phyloP scores from a whole-genome alignment of 1,284 basidiomycete species.

The Tilletiaria anomala region DNA sequence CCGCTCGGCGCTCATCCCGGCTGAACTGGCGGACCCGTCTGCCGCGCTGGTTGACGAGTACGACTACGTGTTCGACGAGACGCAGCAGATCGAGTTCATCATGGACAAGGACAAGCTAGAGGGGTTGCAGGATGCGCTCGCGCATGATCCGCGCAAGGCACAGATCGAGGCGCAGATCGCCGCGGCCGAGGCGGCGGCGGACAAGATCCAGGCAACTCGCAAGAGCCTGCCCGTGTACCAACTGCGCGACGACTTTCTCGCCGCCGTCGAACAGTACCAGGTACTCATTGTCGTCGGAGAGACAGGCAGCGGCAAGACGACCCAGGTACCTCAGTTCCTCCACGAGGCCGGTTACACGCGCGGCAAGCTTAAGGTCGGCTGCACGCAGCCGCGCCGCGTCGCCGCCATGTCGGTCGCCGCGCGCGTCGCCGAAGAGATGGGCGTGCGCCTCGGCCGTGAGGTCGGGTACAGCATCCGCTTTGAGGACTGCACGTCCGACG shows the following conservation, averaged over 20 bases:
- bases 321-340: conserved; percentile 92
- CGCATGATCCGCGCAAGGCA: conserved; percentile 65
- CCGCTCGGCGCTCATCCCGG: conserved; percentile 47
- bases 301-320: conserved; percentile 87
- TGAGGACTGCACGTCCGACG: conserved; percentile 96
- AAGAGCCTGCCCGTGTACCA: conserved; percentile 34
- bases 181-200: conserved; percentile 57
- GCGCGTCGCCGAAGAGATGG: conserved; percentile 97
- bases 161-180: conserved; percentile 75
- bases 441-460: conserved; percentile 84
- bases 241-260: conserved; percentile 44
- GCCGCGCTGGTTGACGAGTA: conserved; percentile 48
- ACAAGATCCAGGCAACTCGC: conserved; percentile 30
- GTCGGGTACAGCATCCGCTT: conserved; percentile 94
- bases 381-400: conserved; percentile 94
- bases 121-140: conserved; percentile 40
- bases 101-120: conserved; percentile 51
- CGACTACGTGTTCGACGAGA: conserved; percentile 96
- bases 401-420: conserved; percentile 99
- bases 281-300: conserved; percentile 43
- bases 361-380: conserved; percentile 73
- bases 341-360: conserved; percentile 92
- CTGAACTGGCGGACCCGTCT: conserved; percentile 9
- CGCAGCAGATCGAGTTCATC: conserved; percentile 87
- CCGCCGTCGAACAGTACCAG: conserved; percentile 78